Conservation (phyloP, 1,284 basidiomycete genomes). For the Ganoderma multipileum region DNA sequence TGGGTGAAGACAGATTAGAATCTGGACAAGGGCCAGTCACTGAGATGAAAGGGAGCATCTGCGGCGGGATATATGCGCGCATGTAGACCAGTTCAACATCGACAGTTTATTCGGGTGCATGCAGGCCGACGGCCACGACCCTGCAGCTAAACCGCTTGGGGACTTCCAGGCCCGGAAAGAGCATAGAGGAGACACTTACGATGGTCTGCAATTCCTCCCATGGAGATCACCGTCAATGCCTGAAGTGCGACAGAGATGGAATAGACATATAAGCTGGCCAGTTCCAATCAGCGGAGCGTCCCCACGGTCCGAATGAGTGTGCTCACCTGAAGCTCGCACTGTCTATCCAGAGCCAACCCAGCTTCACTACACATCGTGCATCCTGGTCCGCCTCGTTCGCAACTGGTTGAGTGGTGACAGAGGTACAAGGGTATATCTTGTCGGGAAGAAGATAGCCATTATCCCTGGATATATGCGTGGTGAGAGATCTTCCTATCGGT, state of each 20-base stretch:
- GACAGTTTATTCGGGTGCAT: too few relatives aligned
- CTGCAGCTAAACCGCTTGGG: too few relatives aligned
- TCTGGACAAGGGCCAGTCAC: background rate
- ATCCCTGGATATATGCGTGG: conserved; percentile 51
- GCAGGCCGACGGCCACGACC: too few relatives aligned
- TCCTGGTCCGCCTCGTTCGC: conserved; percentile 38
- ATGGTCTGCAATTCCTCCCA: conserved; percentile 88
- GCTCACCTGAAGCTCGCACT: conserved; percentile 84
- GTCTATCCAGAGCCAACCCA: conserved; percentile 85
- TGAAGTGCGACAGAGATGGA: conserved; percentile 87
- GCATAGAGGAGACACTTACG: conserved; percentile 55
- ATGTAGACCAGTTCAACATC: too few relatives aligned
- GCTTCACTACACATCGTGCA: conserved; percentile 71
- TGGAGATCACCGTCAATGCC: conserved; percentile 89
- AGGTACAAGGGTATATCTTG: conserved; percentile 56
- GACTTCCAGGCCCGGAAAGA: too few relatives aligned
- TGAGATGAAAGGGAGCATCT: too few relatives aligned
- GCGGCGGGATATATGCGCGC: too few relatives aligned
- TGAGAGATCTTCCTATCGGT: background rate
- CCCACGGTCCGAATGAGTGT: too few relatives aligned
- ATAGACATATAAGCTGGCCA: conserved; percentile 81
- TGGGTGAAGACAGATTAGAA: conserved; percentile 38
- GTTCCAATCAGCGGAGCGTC: conserved; percentile 2
- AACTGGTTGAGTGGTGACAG: conserved; percentile 28
- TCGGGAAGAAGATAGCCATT: conserved; percentile 78